These are phyloP conservation scores for Picochlorum sp. DNA, from an alignment of 139 green algal genomes.

Conservation along the genomic window DNA sequence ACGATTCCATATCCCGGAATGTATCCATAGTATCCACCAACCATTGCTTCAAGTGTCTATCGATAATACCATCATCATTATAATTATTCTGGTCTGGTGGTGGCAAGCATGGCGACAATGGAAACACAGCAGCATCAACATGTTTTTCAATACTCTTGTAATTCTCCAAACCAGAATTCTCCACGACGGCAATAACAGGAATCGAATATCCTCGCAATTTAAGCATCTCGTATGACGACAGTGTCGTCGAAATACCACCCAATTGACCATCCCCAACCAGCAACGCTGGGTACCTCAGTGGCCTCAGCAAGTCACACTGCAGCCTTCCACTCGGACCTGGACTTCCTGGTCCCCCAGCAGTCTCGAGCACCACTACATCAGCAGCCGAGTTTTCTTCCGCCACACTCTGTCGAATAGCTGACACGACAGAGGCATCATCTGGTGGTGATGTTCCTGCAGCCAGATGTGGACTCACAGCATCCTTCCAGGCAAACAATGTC, in stretches of 20 bases:
- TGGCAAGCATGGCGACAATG: not conserved
- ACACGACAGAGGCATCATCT: no score
- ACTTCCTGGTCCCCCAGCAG: constrained; percentile 77
- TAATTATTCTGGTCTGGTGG: not conserved
- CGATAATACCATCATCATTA: constrained; percentile 21
- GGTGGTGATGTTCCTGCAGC: constrained; percentile 25
- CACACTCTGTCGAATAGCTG: no score
- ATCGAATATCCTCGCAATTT: constrained; percentile 63
- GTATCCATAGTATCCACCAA: constrained; percentile 29
- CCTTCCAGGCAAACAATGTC: constrained; percentile 57
- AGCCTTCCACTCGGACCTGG: constrained; percentile 72
- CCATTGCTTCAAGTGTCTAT: constrained; percentile 50
- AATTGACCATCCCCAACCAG: constrained; percentile 84
- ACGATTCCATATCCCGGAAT: constrained; percentile 44
- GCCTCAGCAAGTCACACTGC: constrained; percentile 69
- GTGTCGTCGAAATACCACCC: constrained; percentile 86
- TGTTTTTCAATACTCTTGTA: constrained; percentile 16
- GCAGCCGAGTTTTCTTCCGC: no score
- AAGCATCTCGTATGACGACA: constrained; percentile 69
- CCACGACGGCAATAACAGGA: constrained; percentile 54
- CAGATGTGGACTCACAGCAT: constrained; percentile 73
- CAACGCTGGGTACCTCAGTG: constrained; percentile 71
- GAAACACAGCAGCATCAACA: constrained; percentile 5
- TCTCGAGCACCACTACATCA: constrained; percentile 69
- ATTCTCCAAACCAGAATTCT: constrained; percentile 31